Evolutionary conservation across 441 rosid genomes (phyloP).

Genomic region (Syzygium malaccense): DNA sequence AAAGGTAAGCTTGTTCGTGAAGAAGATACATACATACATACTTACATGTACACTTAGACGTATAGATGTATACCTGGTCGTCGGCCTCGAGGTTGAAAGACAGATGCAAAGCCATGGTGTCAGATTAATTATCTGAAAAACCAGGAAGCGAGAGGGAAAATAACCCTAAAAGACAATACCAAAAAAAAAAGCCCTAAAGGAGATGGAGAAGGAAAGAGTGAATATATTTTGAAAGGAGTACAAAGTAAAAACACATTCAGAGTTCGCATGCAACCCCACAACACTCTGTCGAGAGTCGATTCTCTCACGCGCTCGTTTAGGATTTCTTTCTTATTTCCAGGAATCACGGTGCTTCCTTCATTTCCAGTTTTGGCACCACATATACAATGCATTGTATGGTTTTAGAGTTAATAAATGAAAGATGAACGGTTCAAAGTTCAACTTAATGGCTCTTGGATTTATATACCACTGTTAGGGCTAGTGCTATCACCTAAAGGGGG

Average conservation of each 20-base stretch:
- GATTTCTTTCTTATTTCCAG: not conserved
- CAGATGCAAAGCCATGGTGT: not conserved
- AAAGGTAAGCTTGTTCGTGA: not conserved
- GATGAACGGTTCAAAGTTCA: too few species aligned
- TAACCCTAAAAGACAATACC: not conserved
- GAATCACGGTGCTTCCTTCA: too few species aligned
- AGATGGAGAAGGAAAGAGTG: not conserved
- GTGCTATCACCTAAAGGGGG: too few species aligned
- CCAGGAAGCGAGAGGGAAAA: not conserved
- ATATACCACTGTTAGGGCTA: too few species aligned
- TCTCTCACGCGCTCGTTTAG: not conserved
- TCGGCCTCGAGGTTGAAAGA: not conserved
- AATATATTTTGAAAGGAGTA: not conserved
- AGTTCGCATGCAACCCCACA: not conserved
- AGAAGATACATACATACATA: not conserved
- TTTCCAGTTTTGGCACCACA: too few species aligned
- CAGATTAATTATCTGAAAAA: not conserved
- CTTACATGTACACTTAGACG: not conserved
- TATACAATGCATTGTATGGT: too few species aligned
- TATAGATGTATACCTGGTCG: not conserved
- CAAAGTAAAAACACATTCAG: not conserved
- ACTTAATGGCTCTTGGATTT: too few species aligned
- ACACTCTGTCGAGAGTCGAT: not conserved
- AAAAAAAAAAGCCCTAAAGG: not conserved
- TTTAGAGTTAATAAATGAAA: too few species aligned